These are phyloP conservation scores for Naematelia encephala DNA, from an alignment of 768 basidiomycete species.

Conservation along the genomic window DNA sequence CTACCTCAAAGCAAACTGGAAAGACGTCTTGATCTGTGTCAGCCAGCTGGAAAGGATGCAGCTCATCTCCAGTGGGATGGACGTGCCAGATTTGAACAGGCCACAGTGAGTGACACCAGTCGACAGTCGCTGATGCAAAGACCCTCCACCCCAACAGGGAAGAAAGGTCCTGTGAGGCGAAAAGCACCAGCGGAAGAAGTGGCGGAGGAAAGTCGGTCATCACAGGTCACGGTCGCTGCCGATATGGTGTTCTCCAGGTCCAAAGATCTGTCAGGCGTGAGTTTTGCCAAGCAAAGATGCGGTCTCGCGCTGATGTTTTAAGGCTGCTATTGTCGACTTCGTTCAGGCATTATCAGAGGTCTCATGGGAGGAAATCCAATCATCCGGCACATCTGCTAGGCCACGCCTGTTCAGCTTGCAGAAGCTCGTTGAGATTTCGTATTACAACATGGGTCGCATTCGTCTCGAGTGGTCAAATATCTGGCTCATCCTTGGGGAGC, in stretches of 20 bases:
- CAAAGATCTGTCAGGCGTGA: conserved; percentile 87
- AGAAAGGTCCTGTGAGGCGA: conserved; percentile 17
- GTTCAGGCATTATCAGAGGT: conserved; percentile 93
- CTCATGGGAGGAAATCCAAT: conserved; percentile 99
- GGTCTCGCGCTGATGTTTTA: conserved; percentile 44
- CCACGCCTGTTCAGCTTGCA: conserved; percentile 95
- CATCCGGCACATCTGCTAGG: conserved; percentile 87
- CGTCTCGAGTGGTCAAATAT: conserved; percentile 97
- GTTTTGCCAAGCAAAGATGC: conserved; percentile 44
- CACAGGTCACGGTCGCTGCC: conserved; percentile 95
- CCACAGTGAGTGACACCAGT: not conserved
- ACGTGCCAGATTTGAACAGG: conserved; percentile 70
- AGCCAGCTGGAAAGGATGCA: conserved; percentile 99
- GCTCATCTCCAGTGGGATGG: conserved; percentile 84
- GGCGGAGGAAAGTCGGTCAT: conserved; percentile 93
- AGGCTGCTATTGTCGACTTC: conserved; percentile 94
- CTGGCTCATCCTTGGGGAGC: conserved; percentile 96
- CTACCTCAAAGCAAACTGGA: conserved; percentile 91
- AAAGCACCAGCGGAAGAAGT: conserved; percentile 71
- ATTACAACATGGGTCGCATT: conserved; percentile 98
- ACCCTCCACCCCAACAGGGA: conserved; percentile 5
- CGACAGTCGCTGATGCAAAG: too few species aligned
- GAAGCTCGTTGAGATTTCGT: conserved; percentile 97
- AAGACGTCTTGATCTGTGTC: conserved; percentile 92
- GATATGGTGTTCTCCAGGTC: conserved; percentile 99